Base-by-base conservation (phyloP, 805 yeast genomes). In the Lipomyces japonicus region DNA sequence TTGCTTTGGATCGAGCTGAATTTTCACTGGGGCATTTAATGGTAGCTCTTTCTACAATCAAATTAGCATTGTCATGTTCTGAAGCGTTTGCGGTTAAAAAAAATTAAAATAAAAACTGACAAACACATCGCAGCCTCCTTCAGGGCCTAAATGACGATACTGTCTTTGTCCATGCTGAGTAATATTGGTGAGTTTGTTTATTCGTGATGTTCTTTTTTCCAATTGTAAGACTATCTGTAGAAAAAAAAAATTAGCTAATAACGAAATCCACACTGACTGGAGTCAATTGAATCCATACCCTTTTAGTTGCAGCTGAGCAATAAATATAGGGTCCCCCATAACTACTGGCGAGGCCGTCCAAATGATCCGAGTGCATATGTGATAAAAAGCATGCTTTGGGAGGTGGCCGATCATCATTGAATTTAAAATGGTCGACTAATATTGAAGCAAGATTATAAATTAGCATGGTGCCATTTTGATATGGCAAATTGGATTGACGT, bases 321-420 rank as follows among this genome's bases (percentile, higher is more conserved):
- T 76, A 76, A 1, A 79, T 72, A 3, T 54, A 55, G 5, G 74
- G 72, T 1, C 72, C 70, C 39, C 70, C 64, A 48, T 69, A 67
- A n/a, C 63, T 58, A 38, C 69, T 63, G 1, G 68, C 68, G 12
- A 80, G 62, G 0, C 84, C 84, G 0, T 51, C 61, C 41, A 79
- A 60, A 59, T 79, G 84, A 55, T 80, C 84, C 1, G 73, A 61
- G 61, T 80, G 85, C 46, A 71, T 69, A 57, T 80, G 84, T 0
- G 83, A 73, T 6, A 80, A 68, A 6, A 74, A 63, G 18, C 66
- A 62, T 48, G 68, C 60, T 25, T 53, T 51, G 2, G 69, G 65
- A 1, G 49, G 41, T 1, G 63, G 61, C 2, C 37, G 37, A 34
- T 41, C 59, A 2, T 36, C 35, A 5, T 37, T 37, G 2, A 28